Base-by-base conservation (phyloP, 2,329 filamentous ascomycete genomes). In the Cytospora chrysosperma region DNA sequence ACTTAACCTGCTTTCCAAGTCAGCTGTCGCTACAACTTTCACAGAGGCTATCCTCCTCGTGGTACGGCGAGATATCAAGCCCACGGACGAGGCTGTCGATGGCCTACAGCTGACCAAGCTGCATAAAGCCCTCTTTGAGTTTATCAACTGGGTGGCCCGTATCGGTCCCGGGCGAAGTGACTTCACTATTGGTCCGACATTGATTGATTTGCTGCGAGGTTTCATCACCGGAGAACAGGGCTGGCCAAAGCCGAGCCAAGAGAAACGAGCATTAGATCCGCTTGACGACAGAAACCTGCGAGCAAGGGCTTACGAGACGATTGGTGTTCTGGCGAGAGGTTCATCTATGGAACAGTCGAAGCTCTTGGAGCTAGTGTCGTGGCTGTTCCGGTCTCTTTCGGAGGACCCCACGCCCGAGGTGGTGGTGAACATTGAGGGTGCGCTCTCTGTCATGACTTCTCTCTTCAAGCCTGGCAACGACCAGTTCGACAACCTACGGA, bases 401-500 rank as follows among this genome's bases (percentile, higher is more conserved):
- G 88, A 93, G 68, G 94, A 98, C 70, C 85, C 87, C 0, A 90
- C 87, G 0, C 83, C 87, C 0, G 88, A 90, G 10, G 88, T 93
- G 1, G 89, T 90, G 54, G 88, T 96, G 66, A 95, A 92, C 71
- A 93, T 98, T 61, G 93, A 98, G 70, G 91, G 94, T 58, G 90
- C 93, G 0, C 78, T 98, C 4, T 94, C 93, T 4, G 92, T 88
- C 61, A 81, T 97, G 66, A 82, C 79, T 40, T 77, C 74, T 2
- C 77, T 80, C 15, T 81, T 85, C 63, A 72, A 74, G 49, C 71
- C 70, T 37, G 53, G 32, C 5, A 53, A 54, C 19, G 67, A 68
- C 51, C 70, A 71, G n/a, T 67, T 74, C 64, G 69, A 75, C 50
- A 67, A 73, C 28, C 75, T 86, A 28, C 79, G 79, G 59, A 70